phyloP scores from a whole-genome alignment of 352 stramenopile species.

The Phytophthora macrochlamydospora region DNA sequence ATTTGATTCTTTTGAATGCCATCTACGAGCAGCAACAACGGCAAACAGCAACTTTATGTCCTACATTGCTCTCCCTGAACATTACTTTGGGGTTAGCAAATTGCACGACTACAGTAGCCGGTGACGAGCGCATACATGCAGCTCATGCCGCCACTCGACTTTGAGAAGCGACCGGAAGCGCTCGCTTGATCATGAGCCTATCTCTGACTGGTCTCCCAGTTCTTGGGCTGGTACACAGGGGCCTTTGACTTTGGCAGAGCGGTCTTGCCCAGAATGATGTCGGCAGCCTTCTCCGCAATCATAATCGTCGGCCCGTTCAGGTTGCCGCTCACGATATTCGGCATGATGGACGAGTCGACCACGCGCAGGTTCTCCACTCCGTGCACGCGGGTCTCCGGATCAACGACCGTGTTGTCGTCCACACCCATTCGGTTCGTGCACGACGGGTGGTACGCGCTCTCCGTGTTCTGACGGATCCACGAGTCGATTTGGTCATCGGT shows the following conservation, averaged over 20 bases:
- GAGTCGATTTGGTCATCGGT: slow-evolving; percentile 81
- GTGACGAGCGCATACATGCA: slow-evolving; percentile 9
- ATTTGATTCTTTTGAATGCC: no score
- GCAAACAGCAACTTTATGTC: no score
- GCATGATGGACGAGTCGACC: slow-evolving; percentile 94
- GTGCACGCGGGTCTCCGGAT: slow-evolving; percentile 85
- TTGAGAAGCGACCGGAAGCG: background rate
- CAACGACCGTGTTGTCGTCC: slow-evolving; percentile 87
- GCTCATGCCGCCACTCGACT: slow-evolving; percentile 4
- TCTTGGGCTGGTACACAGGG: slow-evolving; percentile 69
- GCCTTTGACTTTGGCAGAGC: slow-evolving; percentile 75
- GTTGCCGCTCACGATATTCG: slow-evolving; percentile 94
- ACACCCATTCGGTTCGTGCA: slow-evolving; percentile 91
- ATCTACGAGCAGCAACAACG: no score
- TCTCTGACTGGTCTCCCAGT: slow-evolving; percentile 79
- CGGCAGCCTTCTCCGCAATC: slow-evolving; percentile 93
- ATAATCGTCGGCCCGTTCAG: slow-evolving; percentile 95
- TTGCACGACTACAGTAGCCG: background rate
- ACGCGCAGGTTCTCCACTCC: slow-evolving; percentile 89
- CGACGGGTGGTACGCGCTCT: slow-evolving; percentile 90
- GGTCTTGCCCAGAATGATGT: slow-evolving; percentile 88
- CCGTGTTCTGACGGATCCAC: slow-evolving; percentile 83
- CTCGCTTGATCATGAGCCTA: slow-evolving; percentile 30
- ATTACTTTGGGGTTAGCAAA: no score
- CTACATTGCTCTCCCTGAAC: no score